Evolutionary conservation across 192 early-diverging fungal species (phyloP).

Genomic region (Pecoramyces ruminantium): DNA sequence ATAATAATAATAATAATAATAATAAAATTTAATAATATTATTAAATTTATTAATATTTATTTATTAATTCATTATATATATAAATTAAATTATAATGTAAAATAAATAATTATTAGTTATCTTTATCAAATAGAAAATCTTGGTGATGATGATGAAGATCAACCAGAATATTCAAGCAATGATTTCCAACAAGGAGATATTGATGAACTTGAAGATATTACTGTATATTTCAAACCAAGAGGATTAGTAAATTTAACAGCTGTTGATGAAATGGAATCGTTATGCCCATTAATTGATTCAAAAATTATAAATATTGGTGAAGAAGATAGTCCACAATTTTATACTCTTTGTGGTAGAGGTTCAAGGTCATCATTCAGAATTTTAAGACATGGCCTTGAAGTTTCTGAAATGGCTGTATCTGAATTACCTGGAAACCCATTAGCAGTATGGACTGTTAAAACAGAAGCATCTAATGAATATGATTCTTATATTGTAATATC

Average conservation of each 20-base stretch:
- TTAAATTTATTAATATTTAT: no score
- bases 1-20: no score
- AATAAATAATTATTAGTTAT: slow-evolving; percentile 23
- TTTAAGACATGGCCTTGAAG: slow-evolving; percentile 81
- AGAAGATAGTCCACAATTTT: slow-evolving; percentile 91
- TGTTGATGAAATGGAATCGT: slow-evolving; percentile 81
- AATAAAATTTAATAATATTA: no score
- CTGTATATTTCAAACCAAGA: slow-evolving; percentile 50
- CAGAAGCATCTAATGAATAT: slow-evolving; percentile 22
- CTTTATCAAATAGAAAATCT: slow-evolving; percentile 87
- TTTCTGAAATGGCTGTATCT: slow-evolving; percentile 75
- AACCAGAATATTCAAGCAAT: slow-evolving; percentile 51
- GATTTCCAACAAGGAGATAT: slow-evolving; percentile 34
- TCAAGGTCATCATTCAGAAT: slow-evolving; percentile 67
- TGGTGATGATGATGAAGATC: slow-evolving; percentile 74
- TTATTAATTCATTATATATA: no score
- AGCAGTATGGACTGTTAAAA: slow-evolving; percentile 70
- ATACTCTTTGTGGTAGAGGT: slow-evolving; percentile 70
- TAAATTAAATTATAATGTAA: no score
- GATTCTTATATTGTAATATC: slow-evolving; percentile 85
- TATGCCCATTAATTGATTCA: slow-evolving; percentile 64
- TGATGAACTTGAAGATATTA: slow-evolving; percentile 18
- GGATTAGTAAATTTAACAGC: slow-evolving; percentile 64
- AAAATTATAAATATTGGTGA: slow-evolving; percentile 75
- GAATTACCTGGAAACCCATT: slow-evolving; percentile 86